Conservation (phyloP, 2,329 filamentous ascomycete genomes). For the Aspergillus pseudonomiae region DNA sequence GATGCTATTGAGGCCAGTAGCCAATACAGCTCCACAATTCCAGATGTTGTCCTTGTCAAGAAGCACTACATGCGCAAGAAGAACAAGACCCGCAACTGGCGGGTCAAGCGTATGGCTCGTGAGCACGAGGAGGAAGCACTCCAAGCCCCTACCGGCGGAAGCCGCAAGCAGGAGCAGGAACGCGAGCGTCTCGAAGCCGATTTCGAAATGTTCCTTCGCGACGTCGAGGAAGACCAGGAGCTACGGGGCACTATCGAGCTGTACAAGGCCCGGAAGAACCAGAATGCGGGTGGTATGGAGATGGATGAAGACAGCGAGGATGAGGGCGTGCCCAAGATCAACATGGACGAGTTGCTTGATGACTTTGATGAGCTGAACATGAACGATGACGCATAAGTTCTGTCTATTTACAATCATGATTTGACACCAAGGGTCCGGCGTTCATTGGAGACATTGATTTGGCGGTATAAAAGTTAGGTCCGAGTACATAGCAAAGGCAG, state of each 20-base stretch:
- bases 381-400: constrained; percentile 45
- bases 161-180: constrained; percentile 63
- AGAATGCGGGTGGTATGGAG: constrained; percentile 53
- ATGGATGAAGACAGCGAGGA: constrained; percentile 65
- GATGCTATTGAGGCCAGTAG: constrained; percentile 79
- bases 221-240: constrained; percentile 94
- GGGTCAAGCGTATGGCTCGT: constrained; percentile 87
- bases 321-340: constrained; percentile 64
- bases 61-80: constrained; percentile 91
- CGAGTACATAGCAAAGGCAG: constrained; percentile 1
- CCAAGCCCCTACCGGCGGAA: constrained; percentile 48
- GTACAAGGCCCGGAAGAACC: constrained; percentile 69
- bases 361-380: constrained; percentile 90
- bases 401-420: constrained; percentile 8
- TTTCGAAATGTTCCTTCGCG: constrained; percentile 95
- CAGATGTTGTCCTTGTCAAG: constrained; percentile 94
- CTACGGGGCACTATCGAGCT: constrained; percentile 80
- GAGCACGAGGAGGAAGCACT: constrained; percentile 73
- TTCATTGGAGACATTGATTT: neutral
- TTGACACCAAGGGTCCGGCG: constrained; percentile 2
- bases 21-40: constrained; percentile 76
- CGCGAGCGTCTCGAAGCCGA: constrained; percentile 87
- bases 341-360: constrained; percentile 82
- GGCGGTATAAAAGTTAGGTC: neutral
- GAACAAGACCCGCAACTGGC: constrained; percentile 84